Percentiles rank a stretch among this genome's conserved stretches.
These are phyloP conservation scores for Cutaneotrichosporon cavernicola DNA, from an alignment of 1,284 basidiomycete species.

Conservation along the genomic window DNA sequence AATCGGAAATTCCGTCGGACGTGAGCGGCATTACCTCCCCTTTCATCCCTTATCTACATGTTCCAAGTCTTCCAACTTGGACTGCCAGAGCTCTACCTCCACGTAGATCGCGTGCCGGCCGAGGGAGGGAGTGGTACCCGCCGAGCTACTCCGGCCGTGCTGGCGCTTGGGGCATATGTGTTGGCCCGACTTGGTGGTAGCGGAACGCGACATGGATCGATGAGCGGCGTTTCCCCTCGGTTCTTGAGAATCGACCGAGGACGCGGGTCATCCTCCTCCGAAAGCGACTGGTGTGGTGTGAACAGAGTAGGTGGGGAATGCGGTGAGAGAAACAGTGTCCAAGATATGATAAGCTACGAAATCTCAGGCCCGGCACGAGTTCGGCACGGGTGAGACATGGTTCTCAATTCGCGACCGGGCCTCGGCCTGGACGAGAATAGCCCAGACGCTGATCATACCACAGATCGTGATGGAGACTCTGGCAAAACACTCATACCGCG, in stretches of 20 bases:
- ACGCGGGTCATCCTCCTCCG: not conserved
- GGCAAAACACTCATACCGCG: too few relatives aligned
- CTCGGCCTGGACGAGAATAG: not conserved
- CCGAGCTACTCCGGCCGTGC: not conserved
- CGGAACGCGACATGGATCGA: not conserved
- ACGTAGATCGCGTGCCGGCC: not conserved
- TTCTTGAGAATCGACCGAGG: not conserved
- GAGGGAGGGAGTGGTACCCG: not conserved
- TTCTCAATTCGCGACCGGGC: not conserved
- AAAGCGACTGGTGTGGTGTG: not conserved
- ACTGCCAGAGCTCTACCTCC: not conserved
- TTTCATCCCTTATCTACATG: too few relatives aligned
- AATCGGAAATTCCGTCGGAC: too few relatives aligned
- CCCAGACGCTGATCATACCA: not conserved
- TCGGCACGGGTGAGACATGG: not conserved
- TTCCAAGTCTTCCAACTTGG: not conserved
- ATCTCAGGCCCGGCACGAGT: not conserved
- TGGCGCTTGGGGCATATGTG: not conserved
- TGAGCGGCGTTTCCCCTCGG: not conserved
- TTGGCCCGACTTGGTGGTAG: not conserved
- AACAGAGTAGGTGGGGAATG: not conserved
- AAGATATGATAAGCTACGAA: not conserved
- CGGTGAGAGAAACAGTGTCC: not conserved
- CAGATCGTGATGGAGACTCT: not conserved
- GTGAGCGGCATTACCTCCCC: too few relatives aligned